These are phyloP conservation scores for Skeletonema grethae DNA, from an alignment of 108 stramenopile species.

Conservation along the genomic window DNA sequence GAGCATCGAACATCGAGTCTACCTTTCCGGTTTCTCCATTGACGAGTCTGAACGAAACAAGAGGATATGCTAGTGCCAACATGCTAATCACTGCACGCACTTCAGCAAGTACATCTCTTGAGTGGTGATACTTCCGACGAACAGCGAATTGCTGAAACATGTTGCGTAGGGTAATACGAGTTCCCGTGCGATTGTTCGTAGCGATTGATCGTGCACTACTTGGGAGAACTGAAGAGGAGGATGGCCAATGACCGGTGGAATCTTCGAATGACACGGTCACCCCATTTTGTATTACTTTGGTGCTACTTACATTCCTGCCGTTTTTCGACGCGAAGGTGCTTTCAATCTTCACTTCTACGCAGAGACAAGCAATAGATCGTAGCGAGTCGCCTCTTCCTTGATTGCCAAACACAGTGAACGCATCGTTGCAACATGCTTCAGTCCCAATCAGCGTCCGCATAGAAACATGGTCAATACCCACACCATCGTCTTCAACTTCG, in stretches of 20 bases:
- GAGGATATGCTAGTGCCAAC: constrained; percentile 30
- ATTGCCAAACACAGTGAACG: not conserved
- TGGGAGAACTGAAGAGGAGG: constrained; percentile 12
- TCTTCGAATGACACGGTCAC: constrained; percentile 20
- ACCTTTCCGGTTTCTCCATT: constrained; percentile 12
- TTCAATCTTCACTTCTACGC: constrained; percentile 38
- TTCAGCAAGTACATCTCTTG: constrained; percentile 1
- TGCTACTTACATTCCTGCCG: not conserved
- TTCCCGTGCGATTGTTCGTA: constrained; percentile 15
- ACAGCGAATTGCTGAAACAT: constrained; percentile 36
- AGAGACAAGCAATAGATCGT: constrained; percentile 26
- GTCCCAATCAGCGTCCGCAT: constrained; percentile 38
- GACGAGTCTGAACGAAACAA: constrained; percentile 19
- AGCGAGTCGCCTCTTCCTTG: constrained; percentile 29
- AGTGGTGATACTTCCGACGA: constrained; percentile 18
- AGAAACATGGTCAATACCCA: constrained; percentile 37
- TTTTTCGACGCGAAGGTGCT: constrained; percentile 4
- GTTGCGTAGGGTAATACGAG: constrained; percentile 19
- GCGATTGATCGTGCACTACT: not conserved
- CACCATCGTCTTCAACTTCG: constrained; percentile 19
- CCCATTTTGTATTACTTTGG: constrained; percentile 29
- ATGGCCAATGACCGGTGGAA: not conserved
- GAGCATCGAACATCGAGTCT: not conserved
- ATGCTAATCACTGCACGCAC: constrained; percentile 8
- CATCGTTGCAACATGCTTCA: constrained; percentile 31